Conservation (phyloP, 2,329 filamentous ascomycete genomes). For the Bipolaris oryzae region DNA sequence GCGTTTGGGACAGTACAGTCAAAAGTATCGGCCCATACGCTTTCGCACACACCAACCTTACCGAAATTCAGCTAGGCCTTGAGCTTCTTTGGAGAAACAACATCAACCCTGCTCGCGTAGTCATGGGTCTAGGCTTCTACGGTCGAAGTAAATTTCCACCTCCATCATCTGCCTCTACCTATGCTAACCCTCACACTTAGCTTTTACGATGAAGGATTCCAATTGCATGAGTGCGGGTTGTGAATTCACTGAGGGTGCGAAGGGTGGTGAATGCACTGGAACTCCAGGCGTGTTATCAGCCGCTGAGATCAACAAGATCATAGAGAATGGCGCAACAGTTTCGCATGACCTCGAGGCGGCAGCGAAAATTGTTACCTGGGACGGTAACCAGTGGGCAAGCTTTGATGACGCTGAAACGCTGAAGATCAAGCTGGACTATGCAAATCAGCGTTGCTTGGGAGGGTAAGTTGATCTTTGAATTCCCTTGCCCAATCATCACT, state of each 20-base stretch:
- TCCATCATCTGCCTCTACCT: too few relatives aligned
- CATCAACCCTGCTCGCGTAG: constrained; percentile 49
- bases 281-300: constrained; percentile 7
- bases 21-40: constrained; percentile 30
- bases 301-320: constrained; percentile 10
- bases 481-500: too few relatives aligned
- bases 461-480: background rate
- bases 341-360: constrained; percentile 1
- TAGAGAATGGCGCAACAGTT: background rate
- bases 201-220: constrained; percentile 31
- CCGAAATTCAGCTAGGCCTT: constrained; percentile 50
- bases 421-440: background rate
- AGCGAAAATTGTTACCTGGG: background rate
- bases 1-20: constrained; percentile 49
- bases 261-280: constrained; percentile 2
- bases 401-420: background rate
- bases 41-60: constrained; percentile 53
- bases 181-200: too few relatives aligned
- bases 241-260: constrained; percentile 10
- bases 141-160: constrained; percentile 27
- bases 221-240: constrained; percentile 14
- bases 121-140: constrained; percentile 55
- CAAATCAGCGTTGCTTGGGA: background rate
- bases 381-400: background rate
- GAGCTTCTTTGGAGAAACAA: constrained; percentile 56